Percentiles rank a stretch among this genome's conserved stretches.
Conservation (phyloP, 1,284 basidiomycete species). For the Sanghuangporus weigelae region DNA sequence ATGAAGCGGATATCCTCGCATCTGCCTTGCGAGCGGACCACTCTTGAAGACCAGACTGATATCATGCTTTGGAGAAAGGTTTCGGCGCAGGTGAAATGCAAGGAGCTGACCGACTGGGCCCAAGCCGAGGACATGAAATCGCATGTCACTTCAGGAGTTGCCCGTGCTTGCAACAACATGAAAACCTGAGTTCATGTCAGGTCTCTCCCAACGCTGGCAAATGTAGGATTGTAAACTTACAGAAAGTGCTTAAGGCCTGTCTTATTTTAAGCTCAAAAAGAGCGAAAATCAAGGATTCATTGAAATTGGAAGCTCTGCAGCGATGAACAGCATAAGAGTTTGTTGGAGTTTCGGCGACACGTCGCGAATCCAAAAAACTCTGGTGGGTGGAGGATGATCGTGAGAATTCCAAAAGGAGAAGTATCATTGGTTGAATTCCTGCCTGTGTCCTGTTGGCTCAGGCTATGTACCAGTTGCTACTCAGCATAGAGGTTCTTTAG, state of each 20-base stretch:
- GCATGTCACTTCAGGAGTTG: slow-evolving; percentile 41
- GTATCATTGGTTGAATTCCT: too few relatives aligned
- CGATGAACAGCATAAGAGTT: neutral
- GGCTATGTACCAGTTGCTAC: too few relatives aligned
- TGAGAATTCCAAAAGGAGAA: too few relatives aligned
- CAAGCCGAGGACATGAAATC: slow-evolving; percentile 69
- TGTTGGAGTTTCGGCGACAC: too few relatives aligned
- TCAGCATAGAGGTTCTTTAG: too few relatives aligned
- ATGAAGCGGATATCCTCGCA: slow-evolving; percentile 31
- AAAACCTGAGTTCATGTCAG: slow-evolving; percentile 3
- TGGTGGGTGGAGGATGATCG: too few relatives aligned
- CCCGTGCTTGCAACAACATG: slow-evolving; percentile 7
- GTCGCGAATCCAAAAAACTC: too few relatives aligned
- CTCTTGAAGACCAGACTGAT: slow-evolving; percentile 68
- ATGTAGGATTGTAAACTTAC: too few relatives aligned
- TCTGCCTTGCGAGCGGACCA: slow-evolving; percentile 29
- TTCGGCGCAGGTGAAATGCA: slow-evolving; percentile 68
- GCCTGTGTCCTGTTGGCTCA: too few relatives aligned
- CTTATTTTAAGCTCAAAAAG: neutral
- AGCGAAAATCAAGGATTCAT: neutral
- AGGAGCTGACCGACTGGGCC: slow-evolving; percentile 81
- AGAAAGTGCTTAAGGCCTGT: too few relatives aligned
- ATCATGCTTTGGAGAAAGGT: slow-evolving; percentile 45
- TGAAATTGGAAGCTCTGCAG: neutral
- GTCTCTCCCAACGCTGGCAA: too few relatives aligned